Conservation (phyloP, 2,329 filamentous ascomycete species). For the Penicillium sp. region DNA sequence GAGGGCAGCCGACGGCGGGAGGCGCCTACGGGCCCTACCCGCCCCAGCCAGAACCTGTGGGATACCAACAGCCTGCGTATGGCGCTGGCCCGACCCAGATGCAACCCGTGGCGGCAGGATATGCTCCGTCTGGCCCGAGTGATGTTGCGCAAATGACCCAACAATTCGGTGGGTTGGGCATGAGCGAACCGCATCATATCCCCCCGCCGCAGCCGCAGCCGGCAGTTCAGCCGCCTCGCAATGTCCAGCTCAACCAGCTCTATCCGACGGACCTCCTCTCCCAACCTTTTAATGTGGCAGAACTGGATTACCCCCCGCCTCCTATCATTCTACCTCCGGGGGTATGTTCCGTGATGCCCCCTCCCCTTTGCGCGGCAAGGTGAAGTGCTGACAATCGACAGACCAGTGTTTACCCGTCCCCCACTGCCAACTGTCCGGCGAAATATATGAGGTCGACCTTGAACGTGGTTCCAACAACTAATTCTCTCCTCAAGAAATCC, state of each 20-base stretch:
- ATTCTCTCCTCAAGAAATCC: slow-evolving; percentile 93
- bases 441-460: slow-evolving; percentile 95
- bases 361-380: not conserved
- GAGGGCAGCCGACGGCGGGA: slow-evolving; percentile 50
- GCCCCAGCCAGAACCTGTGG: slow-evolving; percentile 49
- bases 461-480: slow-evolving; percentile 88
- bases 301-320: slow-evolving; percentile 87
- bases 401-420: slow-evolving; percentile 88
- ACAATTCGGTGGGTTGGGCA: slow-evolving; percentile 76
- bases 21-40: slow-evolving; percentile 63
- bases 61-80: slow-evolving; percentile 45
- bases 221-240: slow-evolving; percentile 50
- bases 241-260: slow-evolving; percentile 71
- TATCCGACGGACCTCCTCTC: slow-evolving; percentile 88
- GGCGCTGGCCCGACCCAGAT: slow-evolving; percentile 45
- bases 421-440: slow-evolving; percentile 82
- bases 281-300: slow-evolving; percentile 89
- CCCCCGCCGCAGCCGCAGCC: slow-evolving; percentile 41
- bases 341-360: slow-evolving; percentile 56
- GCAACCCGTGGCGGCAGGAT: slow-evolving; percentile 65
- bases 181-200: slow-evolving; percentile 58
- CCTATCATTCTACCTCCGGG: slow-evolving; percentile 88
- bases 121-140: slow-evolving; percentile 56
- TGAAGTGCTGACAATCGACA: slow-evolving; percentile 49
- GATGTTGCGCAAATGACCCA: slow-evolving; percentile 72